Base-by-base conservation (phyloP, 345 rosid genomes). In the Cochlearia excelsa region DNA sequence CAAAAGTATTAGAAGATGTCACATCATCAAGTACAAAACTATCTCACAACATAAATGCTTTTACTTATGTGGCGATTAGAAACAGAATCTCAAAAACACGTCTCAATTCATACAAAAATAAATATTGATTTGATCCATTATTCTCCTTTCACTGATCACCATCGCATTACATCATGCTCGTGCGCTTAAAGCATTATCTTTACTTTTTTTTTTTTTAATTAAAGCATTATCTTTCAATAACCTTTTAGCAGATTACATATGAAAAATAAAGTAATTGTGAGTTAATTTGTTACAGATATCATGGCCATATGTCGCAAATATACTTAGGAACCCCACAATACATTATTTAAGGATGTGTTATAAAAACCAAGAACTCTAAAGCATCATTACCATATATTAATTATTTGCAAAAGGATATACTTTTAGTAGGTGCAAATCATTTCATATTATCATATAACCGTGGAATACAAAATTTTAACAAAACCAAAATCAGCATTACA, bases 31-130 rank as follows among this genome's bases (percentile, higher is more conserved):
- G 73, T 60, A 68, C 61, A 61, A 11, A 61, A 61, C 57, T 58
- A 33, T 30, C 42, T 62, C 31, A 8, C 57, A 54, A 34, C 48
- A 46, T 26, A 35, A 26, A 63, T 51, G 69, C 64, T 63, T 65
- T 63, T 62, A 33, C 43, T 48, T 70, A 70, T 70, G 74, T 63
- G 65, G 65, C 74, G 65, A 69, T 51, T 52, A 35, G 74, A 63
- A 63, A 63, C 59, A 57, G 74, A 70, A 63, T 56, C 68, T 69
- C 40, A 9, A 52, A 61, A 69, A 70, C 54, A 62, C 48, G 59
- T 57, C 73, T 38, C 55, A 4, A 28, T 68, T 60, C 61, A 64
- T 1, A 67, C 3, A 9, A 9, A 26, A 1, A 47, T 0, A 26
- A 46, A 23, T 46, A 38, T 46, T 68, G 73, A 62, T 62, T 55